These are phyloP conservation scores for Rossbeevera mucosa DNA, from an alignment of 768 basidiomycete genomes.

Conservation along the genomic window DNA sequence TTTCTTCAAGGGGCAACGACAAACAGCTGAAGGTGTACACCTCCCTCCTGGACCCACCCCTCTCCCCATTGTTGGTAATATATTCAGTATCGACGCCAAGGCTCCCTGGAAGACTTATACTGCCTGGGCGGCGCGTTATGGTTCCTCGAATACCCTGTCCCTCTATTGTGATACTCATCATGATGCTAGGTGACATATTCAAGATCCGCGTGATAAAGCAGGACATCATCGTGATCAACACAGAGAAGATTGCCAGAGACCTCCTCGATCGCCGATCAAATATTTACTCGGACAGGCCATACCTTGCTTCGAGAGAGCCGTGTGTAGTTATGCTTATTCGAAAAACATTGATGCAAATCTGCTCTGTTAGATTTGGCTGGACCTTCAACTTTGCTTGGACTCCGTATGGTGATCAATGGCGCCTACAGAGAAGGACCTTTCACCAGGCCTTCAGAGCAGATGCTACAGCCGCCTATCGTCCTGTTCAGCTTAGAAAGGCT, in stretches of 20 bases:
- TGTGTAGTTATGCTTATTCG: background rate
- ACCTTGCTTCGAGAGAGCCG: conserved; percentile 13
- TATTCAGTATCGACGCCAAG: conserved; percentile 13
- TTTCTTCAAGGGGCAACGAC: conserved; percentile 4
- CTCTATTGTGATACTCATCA: background rate
- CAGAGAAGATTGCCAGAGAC: conserved; percentile 23
- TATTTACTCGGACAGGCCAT: conserved; percentile 27
- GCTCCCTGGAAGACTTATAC: conserved; percentile 20
- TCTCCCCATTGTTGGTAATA: conserved; percentile 16
- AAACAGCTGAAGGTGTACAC: background rate
- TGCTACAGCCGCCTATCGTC: conserved; percentile 5
- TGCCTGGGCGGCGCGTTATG: conserved; percentile 16
- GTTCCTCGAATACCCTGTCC: background rate
- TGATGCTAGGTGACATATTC: conserved; percentile 15
- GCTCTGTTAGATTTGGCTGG: conserved; percentile 17
- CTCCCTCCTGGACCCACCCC: conserved; percentile 17
- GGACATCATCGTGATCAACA: conserved; percentile 25
- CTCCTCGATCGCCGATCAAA: conserved; percentile 25
- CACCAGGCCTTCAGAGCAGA: conserved; percentile 24
- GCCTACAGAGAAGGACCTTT: conserved; percentile 20
- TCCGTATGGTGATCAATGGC: conserved; percentile 22
- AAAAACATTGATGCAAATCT: background rate
- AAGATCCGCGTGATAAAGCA: conserved; percentile 17
- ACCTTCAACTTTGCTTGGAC: conserved; percentile 14
- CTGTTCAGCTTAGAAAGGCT: conserved; percentile 18